Percentiles rank a stretch among this genome's conserved stretches.
phyloP scores from a whole-genome alignment of 257 asterid species.

The Solanum stenotomum region DNA sequence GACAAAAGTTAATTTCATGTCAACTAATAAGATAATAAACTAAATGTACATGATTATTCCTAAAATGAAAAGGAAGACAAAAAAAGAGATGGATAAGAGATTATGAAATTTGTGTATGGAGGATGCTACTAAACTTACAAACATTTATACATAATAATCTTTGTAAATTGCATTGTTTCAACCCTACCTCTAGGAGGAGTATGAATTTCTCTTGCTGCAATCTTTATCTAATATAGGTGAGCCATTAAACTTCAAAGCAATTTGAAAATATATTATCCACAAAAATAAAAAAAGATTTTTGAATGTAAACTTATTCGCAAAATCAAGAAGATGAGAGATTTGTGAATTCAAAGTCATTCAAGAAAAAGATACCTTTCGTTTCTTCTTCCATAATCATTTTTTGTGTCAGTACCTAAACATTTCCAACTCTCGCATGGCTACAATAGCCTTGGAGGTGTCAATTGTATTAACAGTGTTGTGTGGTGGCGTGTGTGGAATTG shows the following conservation, averaged over 20 bases:
- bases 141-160: no score
- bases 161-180: no score
- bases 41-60: not conserved
- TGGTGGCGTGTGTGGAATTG: no score
- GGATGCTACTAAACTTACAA: no score
- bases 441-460: not conserved
- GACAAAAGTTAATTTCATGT: not conserved
- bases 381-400: no score
- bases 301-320: not conserved
- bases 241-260: not conserved
- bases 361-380: no score
- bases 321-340: not conserved
- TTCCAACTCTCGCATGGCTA: not conserved
- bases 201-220: not conserved
- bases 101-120: not conserved
- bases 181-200: not conserved
- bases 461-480: no score
- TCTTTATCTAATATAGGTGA: not conserved
- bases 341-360: not conserved
- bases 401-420: no score
- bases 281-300: no score
- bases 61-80: no score
- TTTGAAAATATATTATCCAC: no score
- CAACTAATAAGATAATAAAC: not conserved
- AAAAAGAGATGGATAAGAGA: not conserved